These are phyloP conservation scores for Aspergillus sp. DNA, from an alignment of 2,329 filamentous ascomycete genomes.

Conservation along the genomic window DNA sequence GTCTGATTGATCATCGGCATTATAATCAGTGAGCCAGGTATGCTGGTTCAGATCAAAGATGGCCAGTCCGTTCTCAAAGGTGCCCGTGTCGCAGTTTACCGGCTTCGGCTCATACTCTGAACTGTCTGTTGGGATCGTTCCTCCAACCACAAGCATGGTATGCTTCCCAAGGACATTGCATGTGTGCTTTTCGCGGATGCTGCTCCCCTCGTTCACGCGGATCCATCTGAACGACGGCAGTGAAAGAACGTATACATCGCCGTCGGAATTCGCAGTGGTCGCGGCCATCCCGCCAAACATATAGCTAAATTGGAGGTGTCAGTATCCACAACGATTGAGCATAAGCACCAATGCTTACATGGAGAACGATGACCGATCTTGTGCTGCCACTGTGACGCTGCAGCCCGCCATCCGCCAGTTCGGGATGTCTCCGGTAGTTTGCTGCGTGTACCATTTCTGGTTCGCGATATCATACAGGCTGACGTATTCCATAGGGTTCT, in stretches of 20 bases:
- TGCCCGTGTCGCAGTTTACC: constrained; percentile 3
- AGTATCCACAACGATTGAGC: not conserved
- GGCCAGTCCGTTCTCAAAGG: constrained; percentile 9
- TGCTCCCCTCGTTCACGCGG: constrained; percentile 5
- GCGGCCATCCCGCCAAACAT: constrained; percentile 12
- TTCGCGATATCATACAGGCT: constrained; percentile 12
- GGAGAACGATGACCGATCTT: constrained; percentile 11
- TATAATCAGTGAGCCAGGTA: constrained; percentile 4
- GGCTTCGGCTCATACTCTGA: constrained; percentile 5
- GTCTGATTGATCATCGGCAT: not conserved
- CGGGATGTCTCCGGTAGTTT: constrained; percentile 12
- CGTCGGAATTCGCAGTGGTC: constrained; percentile 1
- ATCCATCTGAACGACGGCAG: constrained; percentile 14
- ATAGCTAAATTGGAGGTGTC: not conserved
- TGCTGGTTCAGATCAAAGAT: constrained; percentile 10
- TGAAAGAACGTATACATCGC: constrained; percentile 15
- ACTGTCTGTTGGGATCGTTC: constrained; percentile 3
- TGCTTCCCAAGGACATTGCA: constrained; percentile 1
- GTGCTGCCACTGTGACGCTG: constrained; percentile 4
- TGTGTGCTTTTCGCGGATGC: constrained; percentile 7
- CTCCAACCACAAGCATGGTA: constrained; percentile 12
- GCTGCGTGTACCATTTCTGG: constrained; percentile 11
- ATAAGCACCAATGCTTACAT: not conserved
- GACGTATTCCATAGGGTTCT: constrained; percentile 16
- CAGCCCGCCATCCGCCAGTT: constrained; percentile 15